Evolutionary conservation across 345 rosid species (phyloP).

Genomic region (Psidium guajava): DNA sequence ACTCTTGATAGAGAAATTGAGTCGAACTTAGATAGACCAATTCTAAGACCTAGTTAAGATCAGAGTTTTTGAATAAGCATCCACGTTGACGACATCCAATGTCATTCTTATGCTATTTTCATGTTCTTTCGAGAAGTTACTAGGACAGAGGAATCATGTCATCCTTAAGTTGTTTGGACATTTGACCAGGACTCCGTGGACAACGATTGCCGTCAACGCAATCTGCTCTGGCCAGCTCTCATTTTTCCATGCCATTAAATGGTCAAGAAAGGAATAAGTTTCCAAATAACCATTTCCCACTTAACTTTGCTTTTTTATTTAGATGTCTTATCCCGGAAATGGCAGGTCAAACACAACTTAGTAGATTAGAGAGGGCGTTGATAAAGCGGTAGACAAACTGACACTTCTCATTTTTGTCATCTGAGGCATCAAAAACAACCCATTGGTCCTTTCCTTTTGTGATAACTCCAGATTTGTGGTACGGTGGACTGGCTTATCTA

Average conservation of each 20-base stretch:
- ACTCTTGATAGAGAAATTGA: neutral
- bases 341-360: neutral
- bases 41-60: neutral
- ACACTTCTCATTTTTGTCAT: no score
- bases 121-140: neutral
- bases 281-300: neutral
- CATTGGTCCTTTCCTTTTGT: neutral
- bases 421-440: no score
- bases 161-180: no score
- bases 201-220: neutral
- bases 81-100: neutral
- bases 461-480: neutral
- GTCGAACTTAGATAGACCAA: neutral
- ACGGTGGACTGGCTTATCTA: neutral
- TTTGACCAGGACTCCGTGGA: neutral
- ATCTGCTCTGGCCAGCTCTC: neutral
- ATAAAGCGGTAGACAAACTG: no score
- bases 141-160: neutral
- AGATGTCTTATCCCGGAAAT: no score
- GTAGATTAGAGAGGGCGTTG: neutral
- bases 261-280: no score
- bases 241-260: neutral
- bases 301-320: neutral
- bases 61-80: neutral
- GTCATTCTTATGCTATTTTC: neutral